Evolutionary conservation across 140 eudicot genomes (phyloP).

Genomic region (Flaveria floridana): DNA sequence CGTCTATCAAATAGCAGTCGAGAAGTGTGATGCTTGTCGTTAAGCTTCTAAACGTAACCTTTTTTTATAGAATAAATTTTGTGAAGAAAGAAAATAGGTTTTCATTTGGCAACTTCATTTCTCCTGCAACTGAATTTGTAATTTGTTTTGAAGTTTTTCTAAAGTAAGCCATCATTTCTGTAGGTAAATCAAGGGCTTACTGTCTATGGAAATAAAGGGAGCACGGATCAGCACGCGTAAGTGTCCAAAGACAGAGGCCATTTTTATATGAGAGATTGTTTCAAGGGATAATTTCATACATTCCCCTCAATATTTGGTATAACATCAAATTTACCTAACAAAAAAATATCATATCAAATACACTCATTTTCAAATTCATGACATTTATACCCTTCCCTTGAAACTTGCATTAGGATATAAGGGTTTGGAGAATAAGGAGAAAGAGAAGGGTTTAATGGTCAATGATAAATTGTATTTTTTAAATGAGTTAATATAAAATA

Average conservation of each 20-base stretch:
- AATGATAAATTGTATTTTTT: too few relatives aligned
- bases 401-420: neutral
- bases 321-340: neutral
- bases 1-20: slow-evolving; percentile 4
- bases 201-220: slow-evolving; percentile 94
- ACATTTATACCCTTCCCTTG: neutral
- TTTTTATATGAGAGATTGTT: slow-evolving; percentile 2
- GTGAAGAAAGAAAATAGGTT: neutral
- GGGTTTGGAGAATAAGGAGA: neutral
- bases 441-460: neutral
- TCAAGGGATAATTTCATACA: neutral
- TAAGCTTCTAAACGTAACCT: neutral
- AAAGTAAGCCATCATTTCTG: slow-evolving; percentile 11
- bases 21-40: neutral
- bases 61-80: neutral
- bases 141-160: neutral
- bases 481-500: too few relatives aligned
- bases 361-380: neutral
- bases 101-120: neutral
- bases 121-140: neutral
- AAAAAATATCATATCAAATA: neutral
- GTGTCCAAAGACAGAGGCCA: slow-evolving; percentile 18
- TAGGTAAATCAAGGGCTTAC: slow-evolving; percentile 95
- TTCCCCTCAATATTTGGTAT: neutral
- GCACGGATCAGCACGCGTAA: slow-evolving; percentile 97